Conservation (phyloP, 371 early-diverging fungal genomes). For the Mucor saturninus region DNA sequence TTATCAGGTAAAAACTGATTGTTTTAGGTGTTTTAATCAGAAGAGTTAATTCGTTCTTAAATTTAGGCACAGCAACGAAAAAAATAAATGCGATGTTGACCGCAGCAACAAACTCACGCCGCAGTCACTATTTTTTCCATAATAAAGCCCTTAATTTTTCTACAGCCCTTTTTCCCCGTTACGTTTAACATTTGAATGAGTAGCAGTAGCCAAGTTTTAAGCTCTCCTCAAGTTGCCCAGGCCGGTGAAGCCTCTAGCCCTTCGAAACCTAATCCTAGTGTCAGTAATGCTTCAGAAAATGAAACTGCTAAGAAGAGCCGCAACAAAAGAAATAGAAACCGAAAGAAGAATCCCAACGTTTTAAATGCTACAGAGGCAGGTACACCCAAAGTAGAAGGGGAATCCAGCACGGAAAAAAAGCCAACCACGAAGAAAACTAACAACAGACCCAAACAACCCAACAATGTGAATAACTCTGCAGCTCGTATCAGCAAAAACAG, state of each 20-base stretch:
- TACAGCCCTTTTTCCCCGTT: not conserved
- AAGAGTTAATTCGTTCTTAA: not conserved
- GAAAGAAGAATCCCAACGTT: slow-evolving; percentile 20
- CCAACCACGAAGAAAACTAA: not conserved
- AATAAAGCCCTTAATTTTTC: not conserved
- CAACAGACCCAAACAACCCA: slow-evolving; percentile 1
- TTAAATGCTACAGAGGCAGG: slow-evolving; percentile 21
- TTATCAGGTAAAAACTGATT: slow-evolving; percentile 19
- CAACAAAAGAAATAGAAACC: slow-evolving; percentile 12
- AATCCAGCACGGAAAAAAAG: slow-evolving; percentile 1
- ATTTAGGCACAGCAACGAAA: slow-evolving; percentile 4
- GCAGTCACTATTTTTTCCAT: slow-evolving; percentile 12
- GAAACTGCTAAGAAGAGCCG: slow-evolving; percentile 13
- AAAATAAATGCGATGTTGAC: not conserved
- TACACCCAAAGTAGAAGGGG: not conserved
- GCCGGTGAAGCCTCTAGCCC: not conserved
- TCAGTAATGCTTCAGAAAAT: not conserved
- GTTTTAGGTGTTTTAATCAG: not conserved
- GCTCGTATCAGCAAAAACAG: slow-evolving; percentile 37
- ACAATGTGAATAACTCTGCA: not conserved
- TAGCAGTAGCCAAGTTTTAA: slow-evolving; percentile 1
- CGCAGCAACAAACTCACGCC: slow-evolving; percentile 14
- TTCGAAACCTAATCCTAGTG: slow-evolving; percentile 1
- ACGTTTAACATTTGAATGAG: slow-evolving; percentile 2
- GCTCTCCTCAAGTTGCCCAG: not conserved